These are phyloP conservation scores for Takakia lepidozioides DNA, from an alignment of 225 moss, liverwort and hornwort genomes.

Conservation along the genomic window DNA sequence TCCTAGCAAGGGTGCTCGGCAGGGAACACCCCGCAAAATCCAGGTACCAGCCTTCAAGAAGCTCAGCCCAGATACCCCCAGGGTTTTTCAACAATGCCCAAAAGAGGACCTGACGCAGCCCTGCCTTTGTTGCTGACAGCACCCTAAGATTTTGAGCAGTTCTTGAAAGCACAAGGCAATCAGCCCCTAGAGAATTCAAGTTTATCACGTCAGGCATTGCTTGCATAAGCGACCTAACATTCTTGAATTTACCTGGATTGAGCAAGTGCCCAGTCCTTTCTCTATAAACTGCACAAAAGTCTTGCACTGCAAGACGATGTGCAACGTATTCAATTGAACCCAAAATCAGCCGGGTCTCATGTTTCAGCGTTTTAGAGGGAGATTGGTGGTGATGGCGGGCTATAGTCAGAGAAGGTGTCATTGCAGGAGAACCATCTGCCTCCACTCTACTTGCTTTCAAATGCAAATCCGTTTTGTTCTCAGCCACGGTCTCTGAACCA, in stretches of 20 bases:
- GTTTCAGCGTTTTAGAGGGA: conserved; percentile 26
- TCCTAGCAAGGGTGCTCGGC: conserved; percentile 46
- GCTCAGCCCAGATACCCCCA: conserved; percentile 67
- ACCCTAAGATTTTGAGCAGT: conserved; percentile 57
- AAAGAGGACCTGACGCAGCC: conserved; percentile 67
- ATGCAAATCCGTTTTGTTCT: no score
- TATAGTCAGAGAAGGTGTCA: no score
- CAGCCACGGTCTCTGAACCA: no score
- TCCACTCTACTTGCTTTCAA: no score
- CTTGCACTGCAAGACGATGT: conserved; percentile 21
- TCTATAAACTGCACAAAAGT: conserved; percentile 28
- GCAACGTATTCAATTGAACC: conserved; percentile 22
- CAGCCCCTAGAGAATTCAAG: conserved; percentile 16
- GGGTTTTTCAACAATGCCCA: conserved; percentile 72
- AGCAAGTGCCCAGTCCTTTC: conserved; percentile 35
- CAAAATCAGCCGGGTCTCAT: conserved; percentile 35
- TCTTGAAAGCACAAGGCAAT: conserved; percentile 21
- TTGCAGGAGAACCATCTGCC: no score
- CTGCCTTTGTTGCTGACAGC: conserved; percentile 47
- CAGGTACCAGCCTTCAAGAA: conserved; percentile 78
- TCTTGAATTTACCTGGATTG: conserved; percentile 31
- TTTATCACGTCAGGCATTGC: conserved; percentile 57
- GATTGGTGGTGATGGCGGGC: no score
- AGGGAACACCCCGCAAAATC: conserved; percentile 71
- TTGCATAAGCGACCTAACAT: conserved; percentile 33